phyloP scores from a whole-genome alignment of 2,329 filamentous ascomycete genomes.

The Sarocladium strictum region DNA sequence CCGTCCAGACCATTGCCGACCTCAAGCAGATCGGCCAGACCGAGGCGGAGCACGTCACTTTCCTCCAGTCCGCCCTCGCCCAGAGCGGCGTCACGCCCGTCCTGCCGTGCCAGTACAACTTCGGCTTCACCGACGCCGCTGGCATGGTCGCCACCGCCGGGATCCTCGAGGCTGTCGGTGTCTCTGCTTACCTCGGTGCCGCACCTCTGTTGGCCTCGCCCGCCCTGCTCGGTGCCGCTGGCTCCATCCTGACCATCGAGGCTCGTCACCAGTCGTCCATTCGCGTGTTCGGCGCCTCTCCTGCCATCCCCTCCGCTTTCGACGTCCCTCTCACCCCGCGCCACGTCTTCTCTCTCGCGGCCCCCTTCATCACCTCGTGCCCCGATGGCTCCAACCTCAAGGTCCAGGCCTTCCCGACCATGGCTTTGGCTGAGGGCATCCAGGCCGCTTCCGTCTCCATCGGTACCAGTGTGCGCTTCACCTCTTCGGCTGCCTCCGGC shows the following conservation, averaged over 20 bases:
- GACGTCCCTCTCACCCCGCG: conserved; percentile 63
- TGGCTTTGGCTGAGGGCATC: conserved; percentile 44
- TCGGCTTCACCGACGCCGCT: conserved; percentile 58
- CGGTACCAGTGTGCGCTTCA: conserved; percentile 26
- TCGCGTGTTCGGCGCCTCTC: conserved; percentile 50
- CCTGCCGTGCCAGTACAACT: conserved; percentile 65
- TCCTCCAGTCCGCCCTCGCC: conserved; percentile 50
- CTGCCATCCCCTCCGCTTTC: conserved; percentile 62
- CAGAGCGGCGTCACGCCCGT: conserved; percentile 60
- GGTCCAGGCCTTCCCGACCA: conserved; percentile 55
- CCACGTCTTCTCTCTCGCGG: conserved; percentile 67
- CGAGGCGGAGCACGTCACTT: conserved; percentile 43
- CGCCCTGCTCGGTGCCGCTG: conserved; percentile 59
- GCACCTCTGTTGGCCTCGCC: conserved; percentile 57
- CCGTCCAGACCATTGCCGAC: conserved; percentile 30
- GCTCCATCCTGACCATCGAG: conserved; percentile 67
- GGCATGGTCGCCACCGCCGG: conserved; percentile 64
- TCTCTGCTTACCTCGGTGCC: conserved; percentile 69
- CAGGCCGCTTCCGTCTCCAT: conserved; percentile 30
- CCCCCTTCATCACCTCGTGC: conserved; percentile 66
- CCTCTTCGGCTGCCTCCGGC: conserved; percentile 41
- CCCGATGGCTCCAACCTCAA: conserved; percentile 58
- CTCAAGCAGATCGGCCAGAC: conserved; percentile 56
- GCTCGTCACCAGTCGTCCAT: conserved; percentile 69
- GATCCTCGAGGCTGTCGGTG: conserved; percentile 66